Percentiles rank a stretch among this genome's conserved stretches.
These are phyloP conservation scores for Hortaea sp. DNA, from an alignment of 2,329 filamentous ascomycete species.

Conservation along the genomic window DNA sequence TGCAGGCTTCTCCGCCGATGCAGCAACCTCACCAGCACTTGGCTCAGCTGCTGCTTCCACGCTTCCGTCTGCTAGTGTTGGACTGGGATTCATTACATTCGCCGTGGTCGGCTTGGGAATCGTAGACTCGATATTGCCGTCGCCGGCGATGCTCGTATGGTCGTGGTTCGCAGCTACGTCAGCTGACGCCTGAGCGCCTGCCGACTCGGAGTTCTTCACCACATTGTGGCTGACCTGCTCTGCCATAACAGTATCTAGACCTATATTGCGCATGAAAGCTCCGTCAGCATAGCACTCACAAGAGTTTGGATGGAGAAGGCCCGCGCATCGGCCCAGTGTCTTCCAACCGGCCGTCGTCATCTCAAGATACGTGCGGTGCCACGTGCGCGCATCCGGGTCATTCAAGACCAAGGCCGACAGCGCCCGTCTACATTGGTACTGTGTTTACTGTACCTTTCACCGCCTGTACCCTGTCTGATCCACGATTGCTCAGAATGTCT, in stretches of 20 bases:
- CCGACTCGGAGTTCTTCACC: constrained; percentile 61
- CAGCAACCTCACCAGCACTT: constrained; percentile 23
- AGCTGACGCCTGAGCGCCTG: constrained; percentile 50
- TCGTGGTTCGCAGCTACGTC: constrained; percentile 50
- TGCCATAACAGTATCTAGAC: constrained; percentile 53
- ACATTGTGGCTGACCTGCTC: constrained; percentile 60
- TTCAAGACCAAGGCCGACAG: no score
- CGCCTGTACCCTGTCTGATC: no score
- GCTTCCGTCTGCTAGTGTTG: not conserved
- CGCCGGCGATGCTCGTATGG: constrained; percentile 46
- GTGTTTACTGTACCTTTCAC: no score
- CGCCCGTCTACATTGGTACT: no score
- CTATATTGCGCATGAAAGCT: constrained; percentile 6
- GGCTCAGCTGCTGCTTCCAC: constrained; percentile 14
- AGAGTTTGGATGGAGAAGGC: not conserved
- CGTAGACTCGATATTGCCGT: constrained; percentile 25
- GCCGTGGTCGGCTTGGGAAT: constrained; percentile 4
- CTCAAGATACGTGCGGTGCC: no score
- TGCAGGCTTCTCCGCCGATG: constrained; percentile 49
- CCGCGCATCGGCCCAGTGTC: no score
- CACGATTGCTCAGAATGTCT: no score
- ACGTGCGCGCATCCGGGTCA: no score
- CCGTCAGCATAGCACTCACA: not conserved
- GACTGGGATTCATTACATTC: not conserved
- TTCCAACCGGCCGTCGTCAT: no score